These are phyloP conservation scores for Phaeoacremonium minimum DNA, from an alignment of 2,329 filamentous ascomycete species.

Conservation along the genomic window DNA sequence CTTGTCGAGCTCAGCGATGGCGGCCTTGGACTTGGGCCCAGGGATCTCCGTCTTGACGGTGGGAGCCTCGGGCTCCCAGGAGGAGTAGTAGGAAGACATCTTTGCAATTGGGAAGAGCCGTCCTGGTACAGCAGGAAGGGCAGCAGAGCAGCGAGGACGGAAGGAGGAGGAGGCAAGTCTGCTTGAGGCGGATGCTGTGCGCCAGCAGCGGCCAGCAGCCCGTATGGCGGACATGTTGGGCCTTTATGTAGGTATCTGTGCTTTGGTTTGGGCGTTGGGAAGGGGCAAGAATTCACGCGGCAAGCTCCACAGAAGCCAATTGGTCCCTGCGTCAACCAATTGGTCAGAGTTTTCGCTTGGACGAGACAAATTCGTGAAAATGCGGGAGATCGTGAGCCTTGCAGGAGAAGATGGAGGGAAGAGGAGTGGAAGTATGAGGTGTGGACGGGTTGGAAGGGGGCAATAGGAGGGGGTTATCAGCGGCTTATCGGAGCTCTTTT, in stretches of 20 bases:
- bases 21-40: constrained; percentile 68
- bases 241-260: constrained; percentile 3
- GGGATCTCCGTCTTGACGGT: constrained; percentile 61
- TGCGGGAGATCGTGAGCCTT: no score
- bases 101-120: no score
- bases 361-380: no score
- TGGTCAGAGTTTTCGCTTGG: no score
- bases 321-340: no score
- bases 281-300: background rate
- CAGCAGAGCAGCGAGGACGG: constrained; percentile 13
- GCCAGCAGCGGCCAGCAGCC: constrained; percentile 9
- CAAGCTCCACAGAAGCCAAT: no score
- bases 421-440: no score
- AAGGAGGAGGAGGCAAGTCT: constrained; percentile 7
- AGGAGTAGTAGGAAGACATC: constrained; percentile 19
- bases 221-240: constrained; percentile 10
- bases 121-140: no score
- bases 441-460: no score
- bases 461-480: no score
- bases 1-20: constrained; percentile 65
- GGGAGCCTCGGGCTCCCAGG: constrained; percentile 45
- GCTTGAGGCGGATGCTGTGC: constrained; percentile 5
- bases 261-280: background rate
- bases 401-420: no score
- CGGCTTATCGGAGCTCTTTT: constrained; percentile 8